These are phyloP conservation scores for Polygonum maritimum DNA, from an alignment of 148 eudicot species.

Conservation along the genomic window DNA sequence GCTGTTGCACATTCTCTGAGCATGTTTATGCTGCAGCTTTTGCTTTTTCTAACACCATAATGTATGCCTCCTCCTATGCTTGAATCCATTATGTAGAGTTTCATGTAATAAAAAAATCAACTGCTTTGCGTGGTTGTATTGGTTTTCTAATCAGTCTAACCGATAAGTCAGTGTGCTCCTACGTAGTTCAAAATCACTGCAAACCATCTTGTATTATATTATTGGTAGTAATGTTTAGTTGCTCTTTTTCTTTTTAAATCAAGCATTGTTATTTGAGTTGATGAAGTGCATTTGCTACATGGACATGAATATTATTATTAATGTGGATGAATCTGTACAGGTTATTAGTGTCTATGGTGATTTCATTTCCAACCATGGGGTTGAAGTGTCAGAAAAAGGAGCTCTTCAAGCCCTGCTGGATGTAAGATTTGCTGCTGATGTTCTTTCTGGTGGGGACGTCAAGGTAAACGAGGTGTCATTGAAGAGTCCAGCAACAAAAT, in stretches of 20 bases:
- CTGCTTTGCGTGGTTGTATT: not conserved
- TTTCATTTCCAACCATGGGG: constrained; percentile 31
- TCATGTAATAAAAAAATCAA: not conserved
- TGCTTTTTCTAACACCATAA: not conserved
- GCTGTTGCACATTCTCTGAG: not conserved
- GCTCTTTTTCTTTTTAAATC: not conserved
- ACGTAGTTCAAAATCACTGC: not conserved
- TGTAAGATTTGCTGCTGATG: constrained; percentile 71
- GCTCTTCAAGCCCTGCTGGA: constrained; percentile 75
- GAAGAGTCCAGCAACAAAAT: constrained; percentile 36
- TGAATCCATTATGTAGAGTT: not conserved
- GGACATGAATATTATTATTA: not conserved
- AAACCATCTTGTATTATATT: not conserved
- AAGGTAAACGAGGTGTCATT: constrained; percentile 31
- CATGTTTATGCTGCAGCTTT: not conserved
- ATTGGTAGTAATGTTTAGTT: not conserved
- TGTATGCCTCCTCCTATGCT: not conserved
- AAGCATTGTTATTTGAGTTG: not conserved
- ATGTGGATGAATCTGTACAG: constrained; percentile 24
- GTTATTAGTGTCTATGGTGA: constrained; percentile 55
- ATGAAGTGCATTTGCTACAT: not conserved
- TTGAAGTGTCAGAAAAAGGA: constrained; percentile 75
- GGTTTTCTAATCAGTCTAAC: not conserved
- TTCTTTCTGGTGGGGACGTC: constrained; percentile 70
- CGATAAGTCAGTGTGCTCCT: not conserved